These are phyloP conservation scores for Amaranthus cruentus DNA, from an alignment of 148 eudicot species.

Conservation along the genomic window DNA sequence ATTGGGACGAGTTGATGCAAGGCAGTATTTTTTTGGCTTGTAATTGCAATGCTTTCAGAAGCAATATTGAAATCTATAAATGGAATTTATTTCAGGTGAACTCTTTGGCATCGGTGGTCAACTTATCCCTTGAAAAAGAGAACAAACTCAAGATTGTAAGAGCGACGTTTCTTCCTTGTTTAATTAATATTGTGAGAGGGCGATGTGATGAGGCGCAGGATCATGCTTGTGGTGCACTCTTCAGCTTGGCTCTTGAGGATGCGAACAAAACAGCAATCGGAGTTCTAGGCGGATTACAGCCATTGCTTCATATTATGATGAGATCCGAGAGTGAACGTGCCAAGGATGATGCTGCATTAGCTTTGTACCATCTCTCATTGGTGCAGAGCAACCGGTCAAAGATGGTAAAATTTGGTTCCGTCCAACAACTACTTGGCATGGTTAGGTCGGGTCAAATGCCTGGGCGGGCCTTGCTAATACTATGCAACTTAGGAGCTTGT, in stretches of 20 bases:
- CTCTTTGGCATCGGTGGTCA: constrained; percentile 69
- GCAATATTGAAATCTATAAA: neutral
- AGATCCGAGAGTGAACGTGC: constrained; percentile 53
- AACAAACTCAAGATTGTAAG: constrained; percentile 89
- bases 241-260: constrained; percentile 77
- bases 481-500: constrained; percentile 65
- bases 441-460: constrained; percentile 50
- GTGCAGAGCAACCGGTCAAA: constrained; percentile 73
- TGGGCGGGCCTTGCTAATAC: constrained; percentile 53
- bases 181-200: constrained; percentile 61
- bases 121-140: constrained; percentile 59
- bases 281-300: constrained; percentile 70
- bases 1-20: neutral
- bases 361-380: constrained; percentile 68
- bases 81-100: constrained; percentile 33
- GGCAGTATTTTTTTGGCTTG: neutral
- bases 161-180: constrained; percentile 65
- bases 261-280: constrained; percentile 86
- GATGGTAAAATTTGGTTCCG: constrained; percentile 66
- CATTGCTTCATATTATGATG: constrained; percentile 62
- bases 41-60: neutral
- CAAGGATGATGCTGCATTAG: constrained; percentile 77
- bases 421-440: constrained; percentile 49
- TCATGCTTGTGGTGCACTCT: constrained; percentile 82
- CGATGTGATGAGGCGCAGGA: constrained; percentile 76